phyloP scores from a whole-genome alignment of 805 yeast species.

The Hemisphaericaspora nanyangensis region DNA sequence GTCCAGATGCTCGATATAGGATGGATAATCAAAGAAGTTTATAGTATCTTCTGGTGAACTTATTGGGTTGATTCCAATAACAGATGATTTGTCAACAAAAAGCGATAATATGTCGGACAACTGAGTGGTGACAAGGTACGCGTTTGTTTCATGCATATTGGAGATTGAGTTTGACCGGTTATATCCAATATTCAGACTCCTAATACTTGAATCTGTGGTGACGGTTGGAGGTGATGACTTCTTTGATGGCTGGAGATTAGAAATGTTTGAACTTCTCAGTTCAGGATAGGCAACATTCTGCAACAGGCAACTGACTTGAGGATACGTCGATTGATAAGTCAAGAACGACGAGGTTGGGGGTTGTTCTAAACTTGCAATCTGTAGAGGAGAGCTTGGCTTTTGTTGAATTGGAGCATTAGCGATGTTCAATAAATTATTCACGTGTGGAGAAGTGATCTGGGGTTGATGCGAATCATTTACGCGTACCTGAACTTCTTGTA shows the following conservation, averaged over 20 bases:
- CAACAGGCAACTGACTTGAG: neutral
- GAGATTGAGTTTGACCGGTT: neutral
- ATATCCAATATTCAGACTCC: neutral
- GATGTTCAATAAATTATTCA: too few species aligned
- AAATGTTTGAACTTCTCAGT: neutral
- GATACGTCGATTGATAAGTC: neutral
- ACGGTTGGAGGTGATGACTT: neutral
- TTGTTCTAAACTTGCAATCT: too few species aligned
- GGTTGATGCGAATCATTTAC: neutral
- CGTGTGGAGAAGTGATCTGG: neutral
- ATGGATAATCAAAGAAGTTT: conserved; percentile 41
- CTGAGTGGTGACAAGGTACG: conserved; percentile 2
- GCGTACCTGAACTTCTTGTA: neutral
- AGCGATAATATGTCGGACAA: neutral
- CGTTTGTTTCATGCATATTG: neutral
- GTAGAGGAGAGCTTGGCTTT: too few species aligned
- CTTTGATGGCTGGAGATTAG: neutral
- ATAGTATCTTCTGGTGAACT: conserved; percentile 28
- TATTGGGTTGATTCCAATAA: conserved; percentile 20
- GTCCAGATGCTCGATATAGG: conserved; percentile 28
- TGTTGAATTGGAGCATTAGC: neutral
- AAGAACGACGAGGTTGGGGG: neutral
- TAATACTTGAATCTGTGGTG: neutral
- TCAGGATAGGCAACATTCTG: neutral
- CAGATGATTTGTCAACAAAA: conserved; percentile 2